Base-by-base conservation (phyloP, 225 moss, liverwort and hornwort genomes). In the Sphagnum tenellum region DNA sequence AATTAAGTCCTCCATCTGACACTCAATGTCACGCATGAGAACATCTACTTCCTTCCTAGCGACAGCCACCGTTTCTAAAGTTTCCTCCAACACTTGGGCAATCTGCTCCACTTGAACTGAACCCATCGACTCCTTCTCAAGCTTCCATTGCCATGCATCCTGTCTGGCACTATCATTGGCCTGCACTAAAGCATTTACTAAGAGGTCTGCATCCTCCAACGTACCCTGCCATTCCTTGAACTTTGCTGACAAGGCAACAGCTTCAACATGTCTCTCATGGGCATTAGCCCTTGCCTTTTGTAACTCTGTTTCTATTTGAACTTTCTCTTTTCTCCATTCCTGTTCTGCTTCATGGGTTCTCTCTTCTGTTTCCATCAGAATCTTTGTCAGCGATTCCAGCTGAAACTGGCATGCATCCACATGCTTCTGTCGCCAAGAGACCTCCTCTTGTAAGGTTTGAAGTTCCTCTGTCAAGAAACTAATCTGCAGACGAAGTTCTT, bases 151-250 rank as follows among this genome's bases (percentile, higher is more conserved):
- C 13, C 6, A 55, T 8, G 73, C 76, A 69, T 68, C 60, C 61
- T 90, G 83, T 58, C 90, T 94, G 8, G 93, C 88, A 61, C 71
- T 84, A 72, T 96, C 92, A 64, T 96, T 89, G 57, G 87, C 95
- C 75, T 73, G 81, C 12, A 96, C 89, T 8, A 96, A 78, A 5
- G 92, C 88, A 83, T 92, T 88, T 8, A 96, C 84, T 62, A 89
- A 84, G 13, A 72, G 73, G 68, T 89, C 89, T 65, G 88, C 88
- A 77, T 96, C 95, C 60, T 78, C 71, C 77, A 96, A 66, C 3
- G 91, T 96, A 14, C 81, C 74, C 74, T 96, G 85, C 70, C 88
- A 77, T 56, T 89, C 88, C 76, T 96, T 78, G 56, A 96, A 89
- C 69, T 92, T 89, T 61, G 88, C 80, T 65, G 77, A 72, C 79